phyloP scores from a whole-genome alignment of 257 asterid species.

The Nicotiana otophora region DNA sequence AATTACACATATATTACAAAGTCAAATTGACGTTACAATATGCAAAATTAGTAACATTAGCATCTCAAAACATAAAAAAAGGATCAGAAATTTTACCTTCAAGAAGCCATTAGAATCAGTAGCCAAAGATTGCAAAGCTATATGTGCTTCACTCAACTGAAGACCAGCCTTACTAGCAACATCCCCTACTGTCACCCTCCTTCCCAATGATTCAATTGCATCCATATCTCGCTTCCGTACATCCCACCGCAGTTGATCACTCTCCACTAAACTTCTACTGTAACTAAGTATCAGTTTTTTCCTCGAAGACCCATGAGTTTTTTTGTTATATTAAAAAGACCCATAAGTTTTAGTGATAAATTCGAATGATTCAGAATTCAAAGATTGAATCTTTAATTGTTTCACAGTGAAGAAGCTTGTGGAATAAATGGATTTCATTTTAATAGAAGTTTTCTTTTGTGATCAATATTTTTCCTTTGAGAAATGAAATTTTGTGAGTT shows the following conservation, averaged over 20 bases:
- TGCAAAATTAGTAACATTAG: neutral
- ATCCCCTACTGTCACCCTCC: constrained; percentile 84
- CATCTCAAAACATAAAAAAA: neutral
- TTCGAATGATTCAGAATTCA: neutral
- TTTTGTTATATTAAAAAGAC: neutral
- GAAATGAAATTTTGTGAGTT: neutral
- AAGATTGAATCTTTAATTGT: neutral
- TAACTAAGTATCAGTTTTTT: neutral
- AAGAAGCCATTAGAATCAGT: constrained; percentile 82
- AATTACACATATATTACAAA: too few species aligned
- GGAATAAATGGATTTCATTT: neutral
- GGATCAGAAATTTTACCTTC: constrained; percentile 39
- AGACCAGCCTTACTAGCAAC: constrained; percentile 90
- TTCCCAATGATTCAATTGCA: constrained; percentile 71
- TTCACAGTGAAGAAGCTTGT: neutral
- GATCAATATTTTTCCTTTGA: neutral
- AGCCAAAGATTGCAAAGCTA: constrained; percentile 89
- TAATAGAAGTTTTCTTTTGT: neutral
- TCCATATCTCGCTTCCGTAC: constrained; percentile 74
- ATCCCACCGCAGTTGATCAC: constrained; percentile 70
- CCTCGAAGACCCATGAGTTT: neutral
- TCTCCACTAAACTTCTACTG: constrained; percentile 38
- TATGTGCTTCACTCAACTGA: constrained; percentile 75
- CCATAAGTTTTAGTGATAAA: neutral
- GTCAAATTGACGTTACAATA: neutral